These are phyloP conservation scores for Lantana camara DNA, from an alignment of 257 asterid genomes.

Conservation along the genomic window DNA sequence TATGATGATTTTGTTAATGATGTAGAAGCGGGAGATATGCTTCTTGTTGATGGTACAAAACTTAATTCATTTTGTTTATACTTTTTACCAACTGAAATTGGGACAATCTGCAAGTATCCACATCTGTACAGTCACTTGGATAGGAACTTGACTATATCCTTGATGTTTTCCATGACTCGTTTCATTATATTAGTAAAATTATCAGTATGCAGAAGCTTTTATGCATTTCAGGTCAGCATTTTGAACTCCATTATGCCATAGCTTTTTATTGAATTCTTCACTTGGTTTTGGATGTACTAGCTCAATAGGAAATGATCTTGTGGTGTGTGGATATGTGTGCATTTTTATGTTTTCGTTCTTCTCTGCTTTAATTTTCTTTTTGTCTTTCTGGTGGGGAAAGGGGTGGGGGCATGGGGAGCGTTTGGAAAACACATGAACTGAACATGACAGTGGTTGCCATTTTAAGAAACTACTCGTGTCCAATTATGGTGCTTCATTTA, in stretches of 20 bases:
- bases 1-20: conserved; percentile 98
- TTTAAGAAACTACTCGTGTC: not conserved
- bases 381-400: too few relatives aligned
- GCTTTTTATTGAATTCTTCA: not conserved
- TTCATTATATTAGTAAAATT: conserved; percentile 7
- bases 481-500: not conserved
- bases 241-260: too few relatives aligned
- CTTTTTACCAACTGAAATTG: conserved; percentile 14
- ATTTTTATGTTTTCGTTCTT: not conserved
- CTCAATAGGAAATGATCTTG: not conserved
- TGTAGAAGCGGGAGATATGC: conserved; percentile 93
- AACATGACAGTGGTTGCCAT: not conserved
- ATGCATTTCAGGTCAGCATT: not conserved
- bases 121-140: not conserved
- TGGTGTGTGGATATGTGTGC: not conserved
- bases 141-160: not conserved
- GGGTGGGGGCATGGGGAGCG: too few relatives aligned
- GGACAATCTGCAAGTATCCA: not conserved
- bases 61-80: too few relatives aligned
- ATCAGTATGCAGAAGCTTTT: not conserved
- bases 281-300: not conserved
- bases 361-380: too few relatives aligned
- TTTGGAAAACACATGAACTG: not conserved
- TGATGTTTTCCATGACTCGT: not conserved
- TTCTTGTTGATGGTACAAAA: conserved; percentile 89